A percentile compares a stretch with the other conserved stretches of the same genome.
These are phyloP conservation scores for Nymphaea colorata DNA, from an alignment of 164 flowering plant species.

Conservation along the genomic window DNA sequence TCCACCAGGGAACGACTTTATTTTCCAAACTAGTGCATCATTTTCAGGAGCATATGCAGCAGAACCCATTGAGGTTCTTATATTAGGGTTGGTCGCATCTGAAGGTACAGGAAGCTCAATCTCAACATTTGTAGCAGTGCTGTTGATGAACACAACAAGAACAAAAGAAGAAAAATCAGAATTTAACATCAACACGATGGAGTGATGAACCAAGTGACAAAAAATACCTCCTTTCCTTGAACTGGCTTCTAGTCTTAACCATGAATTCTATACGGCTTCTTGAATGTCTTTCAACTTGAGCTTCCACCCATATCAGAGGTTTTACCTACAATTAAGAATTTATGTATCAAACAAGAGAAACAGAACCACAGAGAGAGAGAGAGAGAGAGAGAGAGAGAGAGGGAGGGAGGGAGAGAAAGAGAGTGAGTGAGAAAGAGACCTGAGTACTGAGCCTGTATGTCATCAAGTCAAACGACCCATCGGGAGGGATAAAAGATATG, in stretches of 20 bases:
- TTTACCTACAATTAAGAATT: constrained; percentile 43
- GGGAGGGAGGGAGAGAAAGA: neutral
- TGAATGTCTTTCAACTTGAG: constrained; percentile 89
- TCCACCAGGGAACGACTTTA: constrained; percentile 94
- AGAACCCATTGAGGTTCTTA: constrained; percentile 94
- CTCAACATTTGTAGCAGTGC: constrained; percentile 96
- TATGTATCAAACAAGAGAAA: too few relatives aligned
- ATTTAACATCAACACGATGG: neutral
- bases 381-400: too few relatives aligned
- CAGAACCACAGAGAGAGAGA: too few relatives aligned
- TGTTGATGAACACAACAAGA: constrained; percentile 11
- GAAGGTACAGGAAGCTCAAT: constrained; percentile 77
- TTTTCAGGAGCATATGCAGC: constrained; percentile 92
- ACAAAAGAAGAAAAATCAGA: neutral
- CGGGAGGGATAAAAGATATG: constrained; percentile 96
- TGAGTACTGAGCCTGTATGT: constrained; percentile 92
- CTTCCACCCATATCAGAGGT: constrained; percentile 98
- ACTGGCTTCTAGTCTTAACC: constrained; percentile 95
- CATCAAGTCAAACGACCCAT: constrained; percentile 97
- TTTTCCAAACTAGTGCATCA: constrained; percentile 88
- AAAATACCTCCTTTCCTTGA: constrained; percentile 89
- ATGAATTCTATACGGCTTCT: constrained; percentile 83
- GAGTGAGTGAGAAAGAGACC: constrained; percentile 50
- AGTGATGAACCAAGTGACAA: neutral
- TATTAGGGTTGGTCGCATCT: constrained; percentile 86